Evolutionary conservation across 2,329 filamentous ascomycete genomes (phyloP), one percentile per base, ranked within the genome.

Genomic region (Pseudonectria buxi): DNA sequence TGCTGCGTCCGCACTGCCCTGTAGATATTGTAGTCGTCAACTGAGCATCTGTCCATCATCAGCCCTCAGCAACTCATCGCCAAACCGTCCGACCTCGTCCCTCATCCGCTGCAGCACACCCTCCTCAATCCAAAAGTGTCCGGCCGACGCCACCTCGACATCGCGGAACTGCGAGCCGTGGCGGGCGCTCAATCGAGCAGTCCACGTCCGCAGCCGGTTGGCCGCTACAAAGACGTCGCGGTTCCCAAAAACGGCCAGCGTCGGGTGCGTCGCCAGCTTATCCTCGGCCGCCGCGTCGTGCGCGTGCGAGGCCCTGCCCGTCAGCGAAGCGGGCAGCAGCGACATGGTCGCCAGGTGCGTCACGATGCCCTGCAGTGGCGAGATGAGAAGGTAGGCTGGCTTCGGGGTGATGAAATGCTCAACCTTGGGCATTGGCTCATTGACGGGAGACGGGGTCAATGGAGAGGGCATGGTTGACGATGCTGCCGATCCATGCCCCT

Each of bases 171-270:
- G 51, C 13, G 73, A 76, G 2, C 55, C 58, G 1, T 58, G 53
- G 26, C 46, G 49, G 10, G 58, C 55, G 13, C 60, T 56, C 29
- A 89, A 60, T 40, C 66, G 69, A 27, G 64, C 61, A 9, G 68
- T 67, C 89, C 89, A 95, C 1, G 67, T 62, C 10, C 74, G 70
- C 47, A 89, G 65, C 56, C 76, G 84, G 39, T 69, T 72, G 4
- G 66, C 67, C 1, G 79, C 74, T 2, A 85, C 80, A 45, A 95
- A 94, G 0, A 71, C 62, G 57, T 96, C 89, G 4, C 73, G 67
- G 33, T 81, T 76, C 2, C 89, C 90, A 52, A 81, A 94, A 0
- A 94, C 59, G 1, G 77, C 79, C 24, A 95, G 57, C 0, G 82
- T 82, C 1, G 71, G 68, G 49, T 80, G 70, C 2, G 61, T 56